Base-by-base conservation (phyloP, 352 stramenopile species). In the Globisporangium acanthophoron region DNA sequence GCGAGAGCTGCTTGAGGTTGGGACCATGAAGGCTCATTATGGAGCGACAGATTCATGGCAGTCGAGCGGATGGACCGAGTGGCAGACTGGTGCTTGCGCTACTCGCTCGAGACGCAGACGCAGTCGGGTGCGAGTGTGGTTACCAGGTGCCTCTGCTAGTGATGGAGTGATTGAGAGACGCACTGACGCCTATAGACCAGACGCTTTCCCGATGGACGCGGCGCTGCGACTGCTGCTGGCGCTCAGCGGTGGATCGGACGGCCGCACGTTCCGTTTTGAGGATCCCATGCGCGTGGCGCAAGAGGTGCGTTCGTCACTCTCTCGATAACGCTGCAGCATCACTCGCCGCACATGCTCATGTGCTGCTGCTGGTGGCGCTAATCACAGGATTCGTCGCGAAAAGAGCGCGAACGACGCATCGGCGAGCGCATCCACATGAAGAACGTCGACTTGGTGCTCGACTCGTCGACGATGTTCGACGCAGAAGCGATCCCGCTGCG, bases 381-480 rank as follows among this genome's bases (percentile, higher is more conserved):
- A 8, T 13, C 39, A 11, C 31, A 16, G n/a, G 24, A 40, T 39
- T 5, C 37, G 11, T 4, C 37, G 12, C 37, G 12, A 43, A 43
- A 43, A 18, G 37, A 59, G 13, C 16, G 61, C 52, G 18, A 52
- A 52, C 5, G 40, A 21, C 64, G 81, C 21, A 62, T 89, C 24
- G 81, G 81, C 16, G 78, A 89, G 41, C 65, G 67, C 15, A 88
- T 88, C 37, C 60, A 54, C 15, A 88, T 88, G 76, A 53, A 55
- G 9, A 74, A 84, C 48, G 54, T 80, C 31, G 66, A 64, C 3
- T 60, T 88, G 29, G 44, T 87, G 18, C 56, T 69, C 4, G 68
- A 69, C 9, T 75, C 70, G 40, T 58, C 58, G 18, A 48, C 40
- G 41, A 59, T 74, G 18, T 80, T 75, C 59, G 33, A 70, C 37